phyloP scores from a whole-genome alignment of 192 early-diverging fungal genomes.

The Obelidium mucronatum region DNA sequence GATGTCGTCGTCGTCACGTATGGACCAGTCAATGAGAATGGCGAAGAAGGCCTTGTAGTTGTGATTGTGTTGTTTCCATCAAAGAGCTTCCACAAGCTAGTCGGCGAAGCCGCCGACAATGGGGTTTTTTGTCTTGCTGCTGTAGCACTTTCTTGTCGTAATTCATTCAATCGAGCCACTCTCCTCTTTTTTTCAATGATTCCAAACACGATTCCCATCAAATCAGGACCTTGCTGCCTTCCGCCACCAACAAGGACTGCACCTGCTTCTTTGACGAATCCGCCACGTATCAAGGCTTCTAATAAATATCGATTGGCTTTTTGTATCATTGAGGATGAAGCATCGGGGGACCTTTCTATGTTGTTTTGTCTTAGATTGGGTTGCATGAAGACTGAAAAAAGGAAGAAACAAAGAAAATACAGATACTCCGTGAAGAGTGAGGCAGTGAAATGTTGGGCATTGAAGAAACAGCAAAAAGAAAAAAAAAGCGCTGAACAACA shows the following conservation, averaged over 20 bases:
- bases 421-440: not conserved
- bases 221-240: not conserved
- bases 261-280: slow-evolving; percentile 1
- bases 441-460: not conserved
- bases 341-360: too few species aligned
- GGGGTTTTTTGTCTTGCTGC: not conserved
- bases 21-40: not conserved
- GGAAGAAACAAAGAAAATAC: too few species aligned
- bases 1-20: slow-evolving; percentile 8
- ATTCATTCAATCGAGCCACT: not conserved
- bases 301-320: not conserved
- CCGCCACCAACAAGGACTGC: not conserved
- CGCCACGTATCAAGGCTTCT: not conserved
- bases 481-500: too few species aligned
- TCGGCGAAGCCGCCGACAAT: not conserved
- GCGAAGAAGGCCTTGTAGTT: not conserved
- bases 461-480: too few species aligned
- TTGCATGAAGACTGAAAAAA: too few species aligned
- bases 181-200: not conserved
- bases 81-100: slow-evolving; percentile 8
- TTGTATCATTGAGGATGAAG: not conserved
- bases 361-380: too few species aligned
- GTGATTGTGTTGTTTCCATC: slow-evolving; percentile 16
- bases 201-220: slow-evolving; percentile 16
- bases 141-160: not conserved